Percentiles rank a stretch among this genome's conserved stretches.
Evolutionary conservation across 2,329 filamentous ascomycete genomes (phyloP).

Genomic region (Cercospora beticola): DNA sequence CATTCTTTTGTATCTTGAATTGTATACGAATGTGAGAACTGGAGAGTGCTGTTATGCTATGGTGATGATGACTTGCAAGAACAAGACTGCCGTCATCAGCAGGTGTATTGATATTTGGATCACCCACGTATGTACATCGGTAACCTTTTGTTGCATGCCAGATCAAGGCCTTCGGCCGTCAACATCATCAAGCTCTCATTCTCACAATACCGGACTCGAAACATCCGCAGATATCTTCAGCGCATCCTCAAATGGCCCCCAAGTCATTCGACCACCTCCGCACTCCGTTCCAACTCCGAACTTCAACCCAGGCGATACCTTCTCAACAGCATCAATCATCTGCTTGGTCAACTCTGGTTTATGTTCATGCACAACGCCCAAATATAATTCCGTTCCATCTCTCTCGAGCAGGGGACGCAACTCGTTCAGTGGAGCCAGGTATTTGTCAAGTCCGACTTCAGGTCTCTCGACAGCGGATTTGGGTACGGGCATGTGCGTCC

Average conservation of each 20-base stretch:
- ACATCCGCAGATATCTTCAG: conserved; percentile 28
- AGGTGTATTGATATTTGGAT: too few relatives aligned
- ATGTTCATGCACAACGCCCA: conserved; percentile 44
- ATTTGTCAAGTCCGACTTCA: conserved; percentile 33
- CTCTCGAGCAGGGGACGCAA: conserved; percentile 34
- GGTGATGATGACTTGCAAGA: too few relatives aligned
- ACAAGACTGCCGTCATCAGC: too few relatives aligned
- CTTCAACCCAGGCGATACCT: conserved; percentile 27
- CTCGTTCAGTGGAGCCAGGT: conserved; percentile 42
- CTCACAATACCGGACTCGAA: conserved; percentile 6
- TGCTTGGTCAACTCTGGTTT: conserved; percentile 43
- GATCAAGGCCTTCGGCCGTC: neutral
- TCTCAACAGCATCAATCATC: conserved; percentile 41
- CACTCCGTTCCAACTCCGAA: conserved; percentile 49
- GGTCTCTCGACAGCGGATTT: conserved; percentile 34
- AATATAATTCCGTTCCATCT: conserved; percentile 40
- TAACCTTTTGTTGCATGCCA: too few relatives aligned
- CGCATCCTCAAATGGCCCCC: conserved; percentile 34
- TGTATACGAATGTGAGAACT: too few relatives aligned
- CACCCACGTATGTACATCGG: too few relatives aligned
- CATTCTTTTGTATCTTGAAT: too few relatives aligned
- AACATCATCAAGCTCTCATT: neutral
- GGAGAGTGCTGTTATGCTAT: too few relatives aligned
- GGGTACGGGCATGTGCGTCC: conserved; percentile 49
- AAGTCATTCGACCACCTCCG: conserved; percentile 41